Percentiles rank a stretch among this genome's conserved stretches.
Evolutionary conservation across 1,139 yeast species (phyloP).

Genomic region (Geotrichum carabidarum): DNA sequence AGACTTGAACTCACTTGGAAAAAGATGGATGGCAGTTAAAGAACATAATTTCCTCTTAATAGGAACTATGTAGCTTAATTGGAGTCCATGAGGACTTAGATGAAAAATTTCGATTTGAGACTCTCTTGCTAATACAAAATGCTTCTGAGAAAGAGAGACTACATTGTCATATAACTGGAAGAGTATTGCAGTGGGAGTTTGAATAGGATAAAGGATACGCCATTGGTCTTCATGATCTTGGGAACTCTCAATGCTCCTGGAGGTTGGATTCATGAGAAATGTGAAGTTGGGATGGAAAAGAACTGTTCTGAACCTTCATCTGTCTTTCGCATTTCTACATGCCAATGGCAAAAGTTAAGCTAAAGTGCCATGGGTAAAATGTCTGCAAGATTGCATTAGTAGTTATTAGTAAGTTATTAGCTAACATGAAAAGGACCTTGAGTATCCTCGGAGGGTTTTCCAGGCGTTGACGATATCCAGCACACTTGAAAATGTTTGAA

Average conservation of each 20-base stretch:
- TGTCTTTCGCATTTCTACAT: too few species aligned
- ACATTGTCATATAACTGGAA: conserved; percentile 1
- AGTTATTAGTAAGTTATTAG: too few species aligned
- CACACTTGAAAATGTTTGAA: too few species aligned
- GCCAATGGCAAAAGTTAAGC: too few species aligned
- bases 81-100: background rate
- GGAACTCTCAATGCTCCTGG: background rate
- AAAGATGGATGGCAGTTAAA: background rate
- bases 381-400: too few species aligned
- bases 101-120: background rate
- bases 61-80: background rate
- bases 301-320: background rate
- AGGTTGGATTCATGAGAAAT: background rate
- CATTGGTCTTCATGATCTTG: too few species aligned
- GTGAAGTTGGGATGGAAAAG: background rate
- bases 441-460: too few species aligned
- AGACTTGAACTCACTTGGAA: background rate
- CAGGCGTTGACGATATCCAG: too few species aligned
- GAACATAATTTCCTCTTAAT: background rate
- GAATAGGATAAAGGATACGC: conserved; percentile 2
- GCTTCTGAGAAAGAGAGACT: background rate
- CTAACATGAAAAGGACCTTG: too few species aligned
- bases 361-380: too few species aligned
- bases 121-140: background rate
- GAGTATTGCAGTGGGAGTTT: conserved; percentile 1